These are phyloP conservation scores for Alternaria conjuncta DNA, from an alignment of 2,329 filamentous ascomycete genomes.

Conservation along the genomic window DNA sequence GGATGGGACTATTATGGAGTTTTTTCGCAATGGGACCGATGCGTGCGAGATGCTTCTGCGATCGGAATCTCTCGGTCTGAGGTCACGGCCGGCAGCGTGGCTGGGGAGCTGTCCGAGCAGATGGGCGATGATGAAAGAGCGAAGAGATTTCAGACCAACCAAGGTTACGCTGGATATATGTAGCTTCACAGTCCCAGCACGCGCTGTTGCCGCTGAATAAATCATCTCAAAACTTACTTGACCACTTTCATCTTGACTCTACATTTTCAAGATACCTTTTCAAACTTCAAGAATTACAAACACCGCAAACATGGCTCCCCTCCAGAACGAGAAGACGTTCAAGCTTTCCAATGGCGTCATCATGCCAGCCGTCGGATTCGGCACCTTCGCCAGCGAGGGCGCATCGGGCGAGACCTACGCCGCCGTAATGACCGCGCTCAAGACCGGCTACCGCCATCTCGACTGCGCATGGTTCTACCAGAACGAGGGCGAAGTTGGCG, in stretches of 20 bases:
- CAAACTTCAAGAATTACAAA: background rate
- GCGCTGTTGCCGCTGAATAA: conserved; percentile 1
- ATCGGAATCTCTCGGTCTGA: conserved; percentile 14
- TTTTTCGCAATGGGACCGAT: conserved; percentile 20
- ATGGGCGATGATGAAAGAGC: conserved; percentile 22
- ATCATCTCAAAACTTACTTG: background rate
- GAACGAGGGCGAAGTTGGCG: conserved; percentile 74
- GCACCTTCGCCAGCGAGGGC: conserved; percentile 74
- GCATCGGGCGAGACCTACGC: conserved; percentile 60
- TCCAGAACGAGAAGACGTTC: conserved; percentile 53
- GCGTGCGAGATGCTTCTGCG: conserved; percentile 29
- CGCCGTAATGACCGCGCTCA: conserved; percentile 66
- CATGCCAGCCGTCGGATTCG: conserved; percentile 74
- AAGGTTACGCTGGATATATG: conserved; percentile 5
- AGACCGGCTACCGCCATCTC: conserved; percentile 68
- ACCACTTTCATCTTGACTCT: background rate
- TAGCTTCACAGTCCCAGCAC: conserved; percentile 4
- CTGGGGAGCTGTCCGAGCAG: conserved; percentile 4
- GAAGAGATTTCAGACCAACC: conserved; percentile 9
- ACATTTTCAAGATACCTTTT: background rate
- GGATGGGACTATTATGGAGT: conserved; percentile 33
- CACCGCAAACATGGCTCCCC: conserved; percentile 33
- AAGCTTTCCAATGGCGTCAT: conserved; percentile 64
- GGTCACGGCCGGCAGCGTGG: conserved; percentile 17
- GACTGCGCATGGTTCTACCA: conserved; percentile 74